phyloP scores from a whole-genome alignment of 257 asterid genomes.

The Nyctanthes arbortristis region DNA sequence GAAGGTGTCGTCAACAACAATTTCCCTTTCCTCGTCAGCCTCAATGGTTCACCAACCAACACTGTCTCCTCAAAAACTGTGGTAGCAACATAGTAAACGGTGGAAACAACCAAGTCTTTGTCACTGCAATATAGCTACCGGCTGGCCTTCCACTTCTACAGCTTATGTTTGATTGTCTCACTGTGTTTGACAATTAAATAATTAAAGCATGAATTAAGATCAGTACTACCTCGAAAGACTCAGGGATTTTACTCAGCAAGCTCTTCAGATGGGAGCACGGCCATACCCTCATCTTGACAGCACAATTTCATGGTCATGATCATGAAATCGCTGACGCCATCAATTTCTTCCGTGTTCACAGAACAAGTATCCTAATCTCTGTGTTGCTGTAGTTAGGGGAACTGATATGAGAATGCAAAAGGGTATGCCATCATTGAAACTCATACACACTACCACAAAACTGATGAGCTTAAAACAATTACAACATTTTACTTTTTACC shows the following conservation, averaged over 20 bases:
- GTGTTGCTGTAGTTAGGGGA: conserved; percentile 74
- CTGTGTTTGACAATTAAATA: conserved; percentile 79
- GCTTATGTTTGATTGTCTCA: conserved; percentile 81
- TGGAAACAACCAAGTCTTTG: conserved; percentile 61
- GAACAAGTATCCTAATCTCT: conserved; percentile 76
- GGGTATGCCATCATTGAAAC: conserved; percentile 80
- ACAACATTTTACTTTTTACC: conserved; percentile 71
- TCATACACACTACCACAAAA: conserved; percentile 69
- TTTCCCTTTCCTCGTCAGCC: conserved; percentile 73
- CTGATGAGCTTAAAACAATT: conserved; percentile 78
- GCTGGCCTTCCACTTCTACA: conserved; percentile 67
- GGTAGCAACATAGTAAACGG: conserved; percentile 42
- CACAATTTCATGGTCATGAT: conserved; percentile 55
- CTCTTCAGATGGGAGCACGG: conserved; percentile 81
- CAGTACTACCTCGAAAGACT: conserved; percentile 60
- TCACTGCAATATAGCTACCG: conserved; percentile 79
- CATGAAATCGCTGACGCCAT: conserved; percentile 56
- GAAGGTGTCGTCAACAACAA: conserved; percentile 76
- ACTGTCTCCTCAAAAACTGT: conserved; percentile 46
- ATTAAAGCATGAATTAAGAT: conserved; percentile 71
- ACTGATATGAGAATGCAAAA: conserved; percentile 76
- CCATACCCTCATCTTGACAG: conserved; percentile 74
- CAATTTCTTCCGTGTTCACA: conserved; percentile 79
- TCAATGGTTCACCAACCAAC: conserved; percentile 59
- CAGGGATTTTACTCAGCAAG: conserved; percentile 83